phyloP scores from a whole-genome alignment of 352 stramenopile species.

The Phytopythium vexans region DNA sequence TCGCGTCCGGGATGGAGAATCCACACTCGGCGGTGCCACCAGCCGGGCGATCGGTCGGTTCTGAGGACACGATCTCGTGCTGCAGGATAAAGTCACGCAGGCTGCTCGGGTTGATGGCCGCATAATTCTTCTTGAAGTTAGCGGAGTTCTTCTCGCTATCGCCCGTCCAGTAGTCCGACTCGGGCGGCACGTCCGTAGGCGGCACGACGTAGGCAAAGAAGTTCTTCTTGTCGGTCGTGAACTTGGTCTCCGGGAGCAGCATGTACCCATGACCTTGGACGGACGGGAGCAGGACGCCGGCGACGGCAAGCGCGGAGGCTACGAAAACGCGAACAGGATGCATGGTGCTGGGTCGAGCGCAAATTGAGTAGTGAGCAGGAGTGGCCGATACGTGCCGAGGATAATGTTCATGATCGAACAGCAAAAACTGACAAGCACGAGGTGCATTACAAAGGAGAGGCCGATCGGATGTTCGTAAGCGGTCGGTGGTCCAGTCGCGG shows the following conservation, averaged over 20 bases:
- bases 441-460: neutral
- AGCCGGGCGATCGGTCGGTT: neutral
- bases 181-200: conserved; percentile 7
- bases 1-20: conserved; percentile 19
- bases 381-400: neutral
- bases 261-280: conserved; percentile 20
- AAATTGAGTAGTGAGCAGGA: conserved; percentile 4
- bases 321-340: neutral
- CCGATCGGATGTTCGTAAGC: too few species aligned
- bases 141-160: conserved; percentile 15
- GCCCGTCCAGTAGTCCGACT: conserved; percentile 17
- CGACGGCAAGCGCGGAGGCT: conserved; percentile 2
- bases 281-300: conserved; percentile 6
- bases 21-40: conserved; percentile 22
- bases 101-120: conserved; percentile 6
- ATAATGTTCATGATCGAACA: neutral
- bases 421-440: neutral
- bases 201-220: conserved; percentile 15
- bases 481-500: too few species aligned
- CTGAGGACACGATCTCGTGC: conserved; percentile 5
- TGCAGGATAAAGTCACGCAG: conserved; percentile 10
- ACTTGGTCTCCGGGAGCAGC: conserved; percentile 21
- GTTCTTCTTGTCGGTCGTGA: conserved; percentile 21
- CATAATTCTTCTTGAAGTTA: conserved; percentile 15
- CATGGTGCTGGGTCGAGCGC: conserved; percentile 1